A percentile compares a stretch with the other conserved stretches of the same genome.
phyloP scores from a whole-genome alignment of 2,329 filamentous ascomycete genomes.

The Fusarium redolens region DNA sequence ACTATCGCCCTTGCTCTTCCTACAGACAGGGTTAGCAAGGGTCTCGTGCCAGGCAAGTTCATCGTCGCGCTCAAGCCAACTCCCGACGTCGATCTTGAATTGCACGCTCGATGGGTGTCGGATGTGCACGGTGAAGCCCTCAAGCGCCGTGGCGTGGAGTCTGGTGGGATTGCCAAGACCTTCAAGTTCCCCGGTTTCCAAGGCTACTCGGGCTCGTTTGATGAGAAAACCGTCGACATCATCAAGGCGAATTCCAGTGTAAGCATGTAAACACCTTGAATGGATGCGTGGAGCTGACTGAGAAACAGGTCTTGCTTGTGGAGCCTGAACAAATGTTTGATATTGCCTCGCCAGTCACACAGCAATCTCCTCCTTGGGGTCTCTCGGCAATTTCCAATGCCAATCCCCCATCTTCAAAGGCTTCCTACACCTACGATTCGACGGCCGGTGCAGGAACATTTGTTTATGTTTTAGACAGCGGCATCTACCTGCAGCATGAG shows the following conservation, averaged over 20 bases:
- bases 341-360: neutral
- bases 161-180: neutral
- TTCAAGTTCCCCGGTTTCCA: slow-evolving; percentile 7
- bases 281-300: neutral
- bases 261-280: fast-evolving
- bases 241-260: slow-evolving; percentile 9
- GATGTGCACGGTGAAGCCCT: neutral
- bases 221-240: neutral
- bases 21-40: neutral
- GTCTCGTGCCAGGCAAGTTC: neutral
- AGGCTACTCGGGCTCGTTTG: slow-evolving; percentile 1
- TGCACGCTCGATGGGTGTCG: neutral
- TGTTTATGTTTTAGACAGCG: slow-evolving; percentile 20
- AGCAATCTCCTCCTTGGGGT: slow-evolving; percentile 5
- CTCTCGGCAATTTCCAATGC: slow-evolving; percentile 12
- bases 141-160: neutral
- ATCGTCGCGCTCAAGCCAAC: neutral
- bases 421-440: slow-evolving; percentile 9
- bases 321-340: neutral
- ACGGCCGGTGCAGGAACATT: slow-evolving; percentile 10
- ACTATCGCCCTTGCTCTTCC: neutral
- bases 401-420: neutral
- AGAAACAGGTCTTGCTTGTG: neutral
- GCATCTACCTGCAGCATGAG: neutral
- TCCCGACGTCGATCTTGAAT: neutral